Base-by-base conservation (phyloP, 768 basidiomycete genomes). In the Kwoniella sp. region DNA sequence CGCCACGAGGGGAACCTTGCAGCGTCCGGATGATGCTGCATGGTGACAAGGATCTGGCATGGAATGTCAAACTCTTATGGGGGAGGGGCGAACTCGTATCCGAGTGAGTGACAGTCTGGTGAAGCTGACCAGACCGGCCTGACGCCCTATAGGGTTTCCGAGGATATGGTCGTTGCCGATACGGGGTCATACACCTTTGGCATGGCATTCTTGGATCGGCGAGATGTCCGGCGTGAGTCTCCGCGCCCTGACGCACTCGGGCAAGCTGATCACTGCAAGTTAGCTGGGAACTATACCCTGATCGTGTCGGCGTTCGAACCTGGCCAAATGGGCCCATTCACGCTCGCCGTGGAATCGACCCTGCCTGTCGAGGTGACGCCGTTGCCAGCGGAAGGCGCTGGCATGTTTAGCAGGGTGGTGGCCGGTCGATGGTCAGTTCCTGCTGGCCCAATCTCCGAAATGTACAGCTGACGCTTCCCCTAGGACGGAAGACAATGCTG, bases 271-370 rank as follows among this genome's bases (percentile, higher is more conserved):
- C 40, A 7, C 15, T 17, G 5, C 11, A 12, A 12, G 25, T 9
- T 19, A 87, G 86, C 79, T 44, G 91, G 89, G 0, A 80, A 84
- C 42, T 95, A 90, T 63, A 89, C 85, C 0, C 57, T 95, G 20
- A 79, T 90, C n/a, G 78, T 88, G 7, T 96, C 93, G 0, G 79
- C 88, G 0, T 95, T 91, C 67, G 84, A 88, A 55, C 84, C 89
- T 1, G 76, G 75, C 11, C 81, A 86, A 50, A 77, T 78, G 3
- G 88, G 88, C 2, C 57, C 79, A 8, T 93, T 84, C 73, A 79
- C 77, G 0, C 71, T 95, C 22, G 78, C 78, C 20, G 73, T 89
- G 2, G 82, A 86, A 43, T 81, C 85, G 50, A 80, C 83, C 0
- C 38, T 64, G 0, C 78, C 81, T 0, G 79, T 91, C 45, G 81